phyloP scores from a whole-genome alignment of 495 filamentous ascomycete genomes.

The Pyrenula aspistea region DNA sequence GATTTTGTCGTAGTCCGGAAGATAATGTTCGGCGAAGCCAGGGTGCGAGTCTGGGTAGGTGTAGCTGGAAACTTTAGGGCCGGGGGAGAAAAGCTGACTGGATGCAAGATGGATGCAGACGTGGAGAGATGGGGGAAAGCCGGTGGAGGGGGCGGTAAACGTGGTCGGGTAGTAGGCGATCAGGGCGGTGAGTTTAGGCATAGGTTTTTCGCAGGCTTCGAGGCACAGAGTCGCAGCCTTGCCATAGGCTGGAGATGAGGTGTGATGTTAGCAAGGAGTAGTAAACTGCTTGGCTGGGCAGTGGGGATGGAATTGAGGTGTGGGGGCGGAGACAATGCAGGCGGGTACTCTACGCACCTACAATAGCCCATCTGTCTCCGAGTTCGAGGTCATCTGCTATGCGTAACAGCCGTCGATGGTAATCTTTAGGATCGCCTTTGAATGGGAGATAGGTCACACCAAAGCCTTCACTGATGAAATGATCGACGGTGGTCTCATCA shows the following conservation, averaged over 20 bases:
- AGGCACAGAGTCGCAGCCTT: conserved; percentile 46
- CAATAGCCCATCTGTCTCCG: conserved; percentile 36
- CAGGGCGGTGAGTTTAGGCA: conserved; percentile 34
- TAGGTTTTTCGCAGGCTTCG: conserved; percentile 38
- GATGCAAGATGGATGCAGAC: conserved; percentile 45
- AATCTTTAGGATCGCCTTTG: conserved; percentile 38
- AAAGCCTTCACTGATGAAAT: conserved; percentile 59
- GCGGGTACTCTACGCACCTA: conserved; percentile 21
- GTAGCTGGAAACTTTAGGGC: conserved; percentile 28
- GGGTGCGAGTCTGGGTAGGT: conserved; percentile 32
- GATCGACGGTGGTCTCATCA: not conserved
- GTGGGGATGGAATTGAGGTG: too few relatives aligned
- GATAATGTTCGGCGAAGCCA: conserved; percentile 47
- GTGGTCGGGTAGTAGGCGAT: conserved; percentile 49
- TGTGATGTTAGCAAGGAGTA: not conserved
- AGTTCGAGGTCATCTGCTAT: conserved; percentile 32
- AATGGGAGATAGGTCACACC: conserved; percentile 48
- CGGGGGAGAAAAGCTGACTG: conserved; percentile 28
- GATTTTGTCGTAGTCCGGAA: conserved; percentile 39
- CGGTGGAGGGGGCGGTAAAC: conserved; percentile 34
- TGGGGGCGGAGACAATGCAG: not conserved
- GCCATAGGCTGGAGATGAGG: conserved; percentile 36
- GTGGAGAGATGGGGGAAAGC: conserved; percentile 34
- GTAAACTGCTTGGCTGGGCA: too few relatives aligned
- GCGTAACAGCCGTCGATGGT: conserved; percentile 29